These are phyloP conservation scores for Raphanus hybrid DNA, from an alignment of 441 rosid species.

Conservation along the genomic window DNA sequence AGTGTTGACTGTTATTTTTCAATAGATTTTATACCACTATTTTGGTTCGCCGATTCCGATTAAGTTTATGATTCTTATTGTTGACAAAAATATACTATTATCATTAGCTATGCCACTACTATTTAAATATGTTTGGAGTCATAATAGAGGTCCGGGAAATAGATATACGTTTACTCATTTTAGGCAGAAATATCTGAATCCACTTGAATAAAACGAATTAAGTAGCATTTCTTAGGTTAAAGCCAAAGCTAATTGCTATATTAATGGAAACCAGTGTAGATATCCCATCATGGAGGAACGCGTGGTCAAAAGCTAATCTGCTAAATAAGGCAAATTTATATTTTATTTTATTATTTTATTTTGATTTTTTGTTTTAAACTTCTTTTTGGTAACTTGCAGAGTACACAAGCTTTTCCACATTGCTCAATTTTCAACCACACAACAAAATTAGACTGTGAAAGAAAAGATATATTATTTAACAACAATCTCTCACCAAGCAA, in stretches of 20 bases:
- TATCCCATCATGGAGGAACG: neutral
- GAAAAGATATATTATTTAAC: neutral
- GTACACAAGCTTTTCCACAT: constrained; percentile 19
- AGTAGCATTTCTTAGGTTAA: neutral
- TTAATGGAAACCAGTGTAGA: neutral
- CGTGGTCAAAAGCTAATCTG: constrained; percentile 17
- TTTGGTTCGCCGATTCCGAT: neutral
- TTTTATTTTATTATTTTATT: neutral
- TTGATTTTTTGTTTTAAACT: neutral
- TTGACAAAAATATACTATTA: neutral
- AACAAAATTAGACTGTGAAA: constrained; percentile 3
- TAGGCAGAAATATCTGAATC: neutral
- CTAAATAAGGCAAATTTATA: neutral
- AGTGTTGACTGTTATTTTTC: neutral
- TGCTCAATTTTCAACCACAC: constrained; percentile 24
- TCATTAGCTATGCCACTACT: neutral
- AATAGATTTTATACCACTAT: neutral
- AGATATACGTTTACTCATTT: constrained; percentile 6
- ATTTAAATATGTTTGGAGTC: neutral
- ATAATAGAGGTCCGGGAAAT: neutral
- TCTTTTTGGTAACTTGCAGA: constrained; percentile 20
- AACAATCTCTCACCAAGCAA: constrained; percentile 29
- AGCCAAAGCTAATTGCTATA: neutral
- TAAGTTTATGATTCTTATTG: neutral
- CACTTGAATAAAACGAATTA: neutral